Percentiles rank a stretch among this genome's conserved stretches.
Evolutionary conservation across 208 protist genomes (phyloP).

Genomic region (Trypanosoma cruzi): DNA sequence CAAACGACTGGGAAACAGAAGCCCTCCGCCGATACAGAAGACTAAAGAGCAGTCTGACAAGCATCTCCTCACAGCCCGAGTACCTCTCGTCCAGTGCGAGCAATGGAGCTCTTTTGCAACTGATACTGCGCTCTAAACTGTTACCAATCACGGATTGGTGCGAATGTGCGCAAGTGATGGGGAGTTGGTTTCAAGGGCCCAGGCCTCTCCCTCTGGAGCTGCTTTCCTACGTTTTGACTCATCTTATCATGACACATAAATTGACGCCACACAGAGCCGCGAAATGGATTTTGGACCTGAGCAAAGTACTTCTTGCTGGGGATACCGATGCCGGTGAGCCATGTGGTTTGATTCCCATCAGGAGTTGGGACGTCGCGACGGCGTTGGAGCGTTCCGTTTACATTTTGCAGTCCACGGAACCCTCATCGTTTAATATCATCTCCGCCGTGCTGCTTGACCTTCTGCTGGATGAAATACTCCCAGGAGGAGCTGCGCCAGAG

Average conservation of each 20-base stretch:
- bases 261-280: slow-evolving; percentile 20
- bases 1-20: slow-evolving; percentile 24
- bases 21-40: slow-evolving; percentile 25
- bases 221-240: slow-evolving; percentile 16
- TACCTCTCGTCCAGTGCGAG: slow-evolving; percentile 9
- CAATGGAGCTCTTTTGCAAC: slow-evolving; percentile 31
- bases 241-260: slow-evolving; percentile 22
- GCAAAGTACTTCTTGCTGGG: slow-evolving; percentile 6
- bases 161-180: slow-evolving; percentile 24
- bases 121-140: slow-evolving; percentile 43
- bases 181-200: slow-evolving; percentile 22
- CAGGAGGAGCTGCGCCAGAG: not conserved
- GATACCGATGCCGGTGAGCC: not conserved
- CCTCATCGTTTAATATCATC: slow-evolving; percentile 14
- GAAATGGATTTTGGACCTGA: slow-evolving; percentile 19
- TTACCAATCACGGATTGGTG: slow-evolving; percentile 28
- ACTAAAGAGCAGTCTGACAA: slow-evolving; percentile 3
- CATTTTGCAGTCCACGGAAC: slow-evolving; percentile 4
- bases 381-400: slow-evolving; percentile 23
- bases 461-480: slow-evolving; percentile 4
- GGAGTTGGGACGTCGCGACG: slow-evolving; percentile 20
- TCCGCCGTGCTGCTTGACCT: slow-evolving; percentile 26
- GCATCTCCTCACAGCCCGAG: not conserved
- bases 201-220: slow-evolving; percentile 6
- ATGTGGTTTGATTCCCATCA: not conserved